Percentiles rank a stretch among this genome's conserved stretches.
Evolutionary conservation across 2,329 filamentous ascomycete genomes (phyloP).

Genomic region (Pezicula carpinea): DNA sequence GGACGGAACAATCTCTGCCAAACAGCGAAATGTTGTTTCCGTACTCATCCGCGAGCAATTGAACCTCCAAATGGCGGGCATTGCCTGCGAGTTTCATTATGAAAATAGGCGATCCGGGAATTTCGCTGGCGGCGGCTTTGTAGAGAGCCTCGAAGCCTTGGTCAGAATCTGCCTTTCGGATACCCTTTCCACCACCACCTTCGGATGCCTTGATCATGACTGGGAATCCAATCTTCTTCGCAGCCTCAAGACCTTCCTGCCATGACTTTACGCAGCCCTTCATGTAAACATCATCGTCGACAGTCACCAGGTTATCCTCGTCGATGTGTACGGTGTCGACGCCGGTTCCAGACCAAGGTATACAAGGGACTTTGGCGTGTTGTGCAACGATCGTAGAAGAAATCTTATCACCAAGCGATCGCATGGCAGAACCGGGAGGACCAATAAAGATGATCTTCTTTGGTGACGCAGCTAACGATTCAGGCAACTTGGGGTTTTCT

Average conservation of each 20-base stretch:
- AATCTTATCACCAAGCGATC: constrained; percentile 98
- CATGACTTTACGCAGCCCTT: constrained; percentile 88
- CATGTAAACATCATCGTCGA: constrained; percentile 77
- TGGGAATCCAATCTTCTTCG: constrained; percentile 90
- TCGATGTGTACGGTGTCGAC: constrained; percentile 79
- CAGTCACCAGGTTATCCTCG: constrained; percentile 82
- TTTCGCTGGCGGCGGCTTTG: constrained; percentile 94
- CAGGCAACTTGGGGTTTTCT: constrained; percentile 95
- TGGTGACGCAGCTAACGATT: constrained; percentile 89
- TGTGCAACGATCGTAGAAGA: constrained; percentile 99
- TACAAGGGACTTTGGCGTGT: constrained; percentile 92
- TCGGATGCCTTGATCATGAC: constrained; percentile 99
- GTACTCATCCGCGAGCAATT: constrained; percentile 96
- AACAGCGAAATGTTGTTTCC: constrained; percentile 99
- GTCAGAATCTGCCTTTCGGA: constrained; percentile 86
- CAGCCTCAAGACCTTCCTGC: constrained; percentile 83
- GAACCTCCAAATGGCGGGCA: constrained; percentile 93
- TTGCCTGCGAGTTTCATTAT: constrained; percentile 99
- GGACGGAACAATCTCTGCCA: constrained; percentile 96
- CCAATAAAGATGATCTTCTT: constrained; percentile 99
- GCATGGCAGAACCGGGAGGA: constrained; percentile 95
- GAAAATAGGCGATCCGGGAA: constrained; percentile 98
- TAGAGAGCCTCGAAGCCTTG: constrained; percentile 83
- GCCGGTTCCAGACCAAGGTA: constrained; percentile 98
- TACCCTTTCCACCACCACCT: constrained; percentile 98